Conservation (phyloP, 2,329 filamentous ascomycete genomes). For the Dothideomycetes sp. region DNA sequence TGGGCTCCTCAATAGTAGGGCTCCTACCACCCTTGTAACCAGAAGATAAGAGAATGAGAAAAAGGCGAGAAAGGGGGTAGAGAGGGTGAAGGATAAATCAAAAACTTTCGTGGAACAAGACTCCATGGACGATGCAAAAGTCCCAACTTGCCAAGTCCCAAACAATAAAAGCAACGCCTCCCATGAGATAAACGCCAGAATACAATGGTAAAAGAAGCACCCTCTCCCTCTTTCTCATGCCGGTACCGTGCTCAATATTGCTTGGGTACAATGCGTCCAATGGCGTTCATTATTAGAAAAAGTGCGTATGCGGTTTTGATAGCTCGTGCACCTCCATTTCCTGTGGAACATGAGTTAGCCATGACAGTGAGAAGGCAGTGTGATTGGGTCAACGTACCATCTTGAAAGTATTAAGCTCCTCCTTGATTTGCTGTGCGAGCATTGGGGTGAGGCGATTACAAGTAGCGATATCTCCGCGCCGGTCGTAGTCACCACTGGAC, state of each 20-base stretch:
- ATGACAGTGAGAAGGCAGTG: background rate
- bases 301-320: constrained; percentile 99
- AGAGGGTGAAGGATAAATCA: constrained; percentile 1
- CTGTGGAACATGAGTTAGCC: constrained; percentile 45
- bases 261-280: constrained; percentile 3
- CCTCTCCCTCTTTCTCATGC: constrained; percentile 3
- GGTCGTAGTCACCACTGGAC: constrained; percentile 91
- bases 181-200: constrained; percentile 7
- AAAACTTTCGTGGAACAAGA: constrained; percentile 7
- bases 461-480: constrained; percentile 88
- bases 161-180: constrained; percentile 1
- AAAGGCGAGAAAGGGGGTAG: constrained; percentile 2
- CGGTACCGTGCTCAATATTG: constrained; percentile 1
- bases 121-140: constrained; percentile 5
- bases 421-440: constrained; percentile 97
- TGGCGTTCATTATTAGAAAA: constrained; percentile 62
- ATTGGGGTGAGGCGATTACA: constrained; percentile 96
- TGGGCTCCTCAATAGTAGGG: background rate
- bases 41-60: background rate
- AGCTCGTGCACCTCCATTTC: constrained; percentile 99
- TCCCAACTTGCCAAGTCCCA: constrained; percentile 1
- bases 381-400: constrained; percentile 56
- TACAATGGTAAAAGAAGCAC: constrained; percentile 5
- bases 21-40: background rate
- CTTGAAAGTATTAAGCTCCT: constrained; percentile 98